Evolutionary conservation across 2,329 filamentous ascomycete species (phyloP).

Genomic region (Ascochyta viciae-villosae): DNA sequence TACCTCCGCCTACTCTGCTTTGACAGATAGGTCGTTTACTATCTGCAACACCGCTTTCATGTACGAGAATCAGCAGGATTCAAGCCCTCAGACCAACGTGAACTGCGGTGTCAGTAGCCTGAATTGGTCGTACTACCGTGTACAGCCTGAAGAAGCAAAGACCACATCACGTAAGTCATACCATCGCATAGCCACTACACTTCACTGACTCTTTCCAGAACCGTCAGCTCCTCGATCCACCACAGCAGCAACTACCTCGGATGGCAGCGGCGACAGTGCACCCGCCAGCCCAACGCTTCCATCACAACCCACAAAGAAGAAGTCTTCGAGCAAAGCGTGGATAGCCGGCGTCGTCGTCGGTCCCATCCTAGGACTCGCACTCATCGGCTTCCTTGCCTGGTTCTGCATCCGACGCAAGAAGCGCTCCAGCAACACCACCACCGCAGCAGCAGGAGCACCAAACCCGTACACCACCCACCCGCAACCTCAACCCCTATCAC

Average conservation of each 20-base stretch:
- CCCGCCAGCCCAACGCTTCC: neutral
- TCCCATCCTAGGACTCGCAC: slow-evolving; percentile 30
- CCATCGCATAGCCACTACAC: neutral
- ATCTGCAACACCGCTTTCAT: slow-evolving; percentile 37
- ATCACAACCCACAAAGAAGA: slow-evolving; percentile 1
- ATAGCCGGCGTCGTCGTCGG: slow-evolving; percentile 41
- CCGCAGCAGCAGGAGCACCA: slow-evolving; percentile 13
- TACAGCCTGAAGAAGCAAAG: slow-evolving; percentile 21
- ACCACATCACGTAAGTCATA: slow-evolving; percentile 15
- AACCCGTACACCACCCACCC: slow-evolving; percentile 9
- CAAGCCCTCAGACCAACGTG: slow-evolving; percentile 32
- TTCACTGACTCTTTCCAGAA: neutral
- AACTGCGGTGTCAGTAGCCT: slow-evolving; percentile 30
- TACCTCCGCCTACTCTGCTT: slow-evolving; percentile 24
- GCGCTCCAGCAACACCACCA: slow-evolving; percentile 16
- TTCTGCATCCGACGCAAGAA: slow-evolving; percentile 30
- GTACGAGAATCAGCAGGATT: slow-evolving; percentile 32
- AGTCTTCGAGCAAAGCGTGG: slow-evolving; percentile 35
- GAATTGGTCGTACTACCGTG: slow-evolving; percentile 36
- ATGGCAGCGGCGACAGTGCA: neutral
- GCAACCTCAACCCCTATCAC: neutral
- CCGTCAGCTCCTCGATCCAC: slow-evolving; percentile 6
- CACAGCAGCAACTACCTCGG: neutral
- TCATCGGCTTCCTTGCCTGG: slow-evolving; percentile 24
- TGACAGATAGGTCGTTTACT: slow-evolving; percentile 23